Conservation (phyloP, 345 rosid species). For the Syzygium grande region DNA sequence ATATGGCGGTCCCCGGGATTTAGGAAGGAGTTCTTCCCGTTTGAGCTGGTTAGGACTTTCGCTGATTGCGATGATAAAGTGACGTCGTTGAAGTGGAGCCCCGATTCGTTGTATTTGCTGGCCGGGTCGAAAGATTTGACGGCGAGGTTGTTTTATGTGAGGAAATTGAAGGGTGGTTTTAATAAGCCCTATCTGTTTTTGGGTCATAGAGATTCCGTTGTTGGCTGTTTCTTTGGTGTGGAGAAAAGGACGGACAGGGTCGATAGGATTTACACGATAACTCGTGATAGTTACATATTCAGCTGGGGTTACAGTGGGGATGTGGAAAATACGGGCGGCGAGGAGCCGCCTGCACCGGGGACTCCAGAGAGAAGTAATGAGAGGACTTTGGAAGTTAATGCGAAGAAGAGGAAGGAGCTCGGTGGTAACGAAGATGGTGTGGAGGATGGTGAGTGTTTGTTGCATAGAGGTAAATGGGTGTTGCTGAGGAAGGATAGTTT, state of each 20-base stretch:
- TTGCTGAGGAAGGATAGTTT: conserved; percentile 77
- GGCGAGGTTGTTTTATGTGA: conserved; percentile 63
- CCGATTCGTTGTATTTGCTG: conserved; percentile 64
- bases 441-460: conserved; percentile 31
- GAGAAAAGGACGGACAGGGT: conserved; percentile 48
- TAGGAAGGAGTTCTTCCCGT: conserved; percentile 58
- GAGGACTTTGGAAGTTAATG: conserved; percentile 1
- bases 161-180: conserved; percentile 40
- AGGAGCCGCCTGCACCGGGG: conserved; percentile 54
- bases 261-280: conserved; percentile 50
- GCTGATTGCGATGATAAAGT: conserved; percentile 69
- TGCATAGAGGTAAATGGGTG: conserved; percentile 62
- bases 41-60: conserved; percentile 66
- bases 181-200: conserved; percentile 72
- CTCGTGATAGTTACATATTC: conserved; percentile 71
- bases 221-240: conserved; percentile 85
- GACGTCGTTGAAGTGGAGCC: conserved; percentile 64
- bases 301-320: conserved; percentile 57
- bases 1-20: conserved; percentile 90
- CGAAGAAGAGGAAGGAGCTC: conserved; percentile 52
- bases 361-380: conserved; percentile 52
- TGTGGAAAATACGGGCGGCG: conserved; percentile 17
- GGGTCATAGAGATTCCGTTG: conserved; percentile 82
- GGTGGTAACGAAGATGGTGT: conserved; percentile 26
- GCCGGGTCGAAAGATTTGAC: conserved; percentile 86